These are phyloP conservation scores for Xylona heveae DNA, from an alignment of 495 filamentous ascomycete genomes.

Conservation along the genomic window DNA sequence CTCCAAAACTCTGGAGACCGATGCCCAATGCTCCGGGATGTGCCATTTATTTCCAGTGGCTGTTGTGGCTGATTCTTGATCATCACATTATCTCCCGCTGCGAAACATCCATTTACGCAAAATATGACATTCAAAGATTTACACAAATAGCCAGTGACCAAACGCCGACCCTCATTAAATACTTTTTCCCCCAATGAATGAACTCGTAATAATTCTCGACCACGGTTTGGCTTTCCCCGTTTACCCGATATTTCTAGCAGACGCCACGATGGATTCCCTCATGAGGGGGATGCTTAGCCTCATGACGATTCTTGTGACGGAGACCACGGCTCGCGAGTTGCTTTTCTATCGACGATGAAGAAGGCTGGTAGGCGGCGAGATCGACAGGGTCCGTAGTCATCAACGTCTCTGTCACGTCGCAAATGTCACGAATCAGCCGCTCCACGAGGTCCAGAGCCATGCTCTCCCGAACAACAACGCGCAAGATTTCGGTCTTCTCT, in stretches of 20 bases:
- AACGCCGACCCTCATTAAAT: too few species aligned
- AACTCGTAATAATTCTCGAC: background rate
- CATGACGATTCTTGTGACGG: slow-evolving; percentile 14
- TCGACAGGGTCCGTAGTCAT: slow-evolving; percentile 15
- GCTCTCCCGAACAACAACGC: slow-evolving; percentile 46
- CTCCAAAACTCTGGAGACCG: too few species aligned
- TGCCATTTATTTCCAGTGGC: too few species aligned
- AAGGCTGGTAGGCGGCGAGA: slow-evolving; percentile 17
- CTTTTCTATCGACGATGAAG: slow-evolving; percentile 16
- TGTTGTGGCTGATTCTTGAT: too few species aligned
- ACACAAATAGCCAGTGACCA: too few species aligned
- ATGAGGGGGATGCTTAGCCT: slow-evolving; percentile 23
- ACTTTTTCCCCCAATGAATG: background rate
- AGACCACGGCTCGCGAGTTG: slow-evolving; percentile 15
- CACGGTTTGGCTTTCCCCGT: too few species aligned
- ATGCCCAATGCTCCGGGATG: too few species aligned
- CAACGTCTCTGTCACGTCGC: slow-evolving; percentile 31
- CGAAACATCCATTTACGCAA: too few species aligned
- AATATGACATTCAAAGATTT: too few species aligned
- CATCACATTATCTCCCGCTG: too few species aligned
- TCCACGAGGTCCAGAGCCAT: slow-evolving; percentile 51
- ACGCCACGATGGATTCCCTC: slow-evolving; percentile 37
- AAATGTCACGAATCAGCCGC: slow-evolving; percentile 31
- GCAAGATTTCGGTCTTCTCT: slow-evolving; percentile 41
- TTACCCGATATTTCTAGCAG: slow-evolving; percentile 22